Base-by-base conservation (phyloP, 495 filamentous ascomycete genomes). In the Friedmanniomyces simplex region DNA sequence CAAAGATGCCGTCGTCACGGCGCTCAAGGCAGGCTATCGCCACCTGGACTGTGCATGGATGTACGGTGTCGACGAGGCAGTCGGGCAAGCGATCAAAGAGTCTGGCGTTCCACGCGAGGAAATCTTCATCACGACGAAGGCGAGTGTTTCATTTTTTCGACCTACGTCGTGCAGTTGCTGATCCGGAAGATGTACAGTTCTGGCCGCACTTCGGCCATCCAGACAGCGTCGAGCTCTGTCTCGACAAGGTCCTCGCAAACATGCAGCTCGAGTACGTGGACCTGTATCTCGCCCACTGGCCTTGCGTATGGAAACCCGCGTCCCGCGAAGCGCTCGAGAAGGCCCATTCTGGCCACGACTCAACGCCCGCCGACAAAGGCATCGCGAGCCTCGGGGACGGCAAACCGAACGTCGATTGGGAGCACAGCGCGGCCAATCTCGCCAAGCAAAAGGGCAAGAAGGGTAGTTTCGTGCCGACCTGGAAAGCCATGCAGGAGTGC, bases 251-350 rank as follows among this genome's bases (percentile, higher is more conserved):
- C 5, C 73, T 86, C 47, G 55, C 74, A 46, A 81, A 81, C 53
- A 76, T 89, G 49, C 2, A 36, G 26, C 69, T 84, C 7, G 76
- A 82, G 55, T 88, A 91, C 62, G 65, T 89, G 45, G 86, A 91
- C 65, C 72, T 86, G 0, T 89, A 82, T 66, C 74, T 86, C 47
- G 78, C 86, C 60, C 84, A 88, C 69, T 87, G 80, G 82, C 85
- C 84, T 4, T 47, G 37, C n/a, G 60, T 59, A 2, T 55, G 50
- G 50, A 55, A 55, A 30, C 55, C 55, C 13, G n/a, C 34, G 14
- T 52, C 46, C 25, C 43, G 28, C 10, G 30, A 56, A 36, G 52
- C 51, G 7, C 42, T 63, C 34, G 48, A 60, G 50, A 57, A 52
- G 16, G 61, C 57, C 1, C 11, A 22, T 1, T 13, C 60, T 2